phyloP scores from a whole-genome alignment of 345 rosid genomes.

The Eucalyptus decipiens region DNA sequence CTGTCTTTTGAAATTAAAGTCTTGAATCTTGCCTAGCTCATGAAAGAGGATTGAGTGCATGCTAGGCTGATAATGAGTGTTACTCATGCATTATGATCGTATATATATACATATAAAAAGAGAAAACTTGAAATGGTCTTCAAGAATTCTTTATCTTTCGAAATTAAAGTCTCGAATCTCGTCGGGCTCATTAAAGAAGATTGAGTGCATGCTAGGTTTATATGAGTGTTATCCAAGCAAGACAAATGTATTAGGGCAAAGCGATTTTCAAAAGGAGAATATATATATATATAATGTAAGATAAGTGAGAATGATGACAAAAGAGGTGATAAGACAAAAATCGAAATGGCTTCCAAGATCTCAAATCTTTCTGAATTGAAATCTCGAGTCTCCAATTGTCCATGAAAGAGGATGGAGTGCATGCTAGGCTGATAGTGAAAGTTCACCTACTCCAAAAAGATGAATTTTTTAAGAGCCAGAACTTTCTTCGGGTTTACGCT shows the following conservation, averaged over 20 bases:
- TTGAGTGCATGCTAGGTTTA: background rate
- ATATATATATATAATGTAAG: too few relatives aligned
- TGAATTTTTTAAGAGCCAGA: background rate
- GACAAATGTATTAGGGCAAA: too few relatives aligned
- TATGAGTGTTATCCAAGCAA: too few relatives aligned
- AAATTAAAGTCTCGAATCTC: too few relatives aligned
- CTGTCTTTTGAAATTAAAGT: too few relatives aligned
- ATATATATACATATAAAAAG: too few relatives aligned
- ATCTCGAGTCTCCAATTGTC: background rate
- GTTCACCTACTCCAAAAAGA: background rate
- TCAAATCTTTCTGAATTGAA: background rate
- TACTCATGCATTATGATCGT: background rate
- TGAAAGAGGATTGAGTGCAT: background rate
- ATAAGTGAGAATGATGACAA: background rate
- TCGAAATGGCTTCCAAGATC: background rate
- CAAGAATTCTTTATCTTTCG: too few relatives aligned
- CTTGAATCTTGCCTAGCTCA: background rate
- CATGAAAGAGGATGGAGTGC: background rate
- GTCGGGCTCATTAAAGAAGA: background rate
- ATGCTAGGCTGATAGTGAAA: background rate
- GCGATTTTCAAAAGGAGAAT: too few relatives aligned
- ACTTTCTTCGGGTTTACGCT: background rate
- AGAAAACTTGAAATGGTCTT: too few relatives aligned
- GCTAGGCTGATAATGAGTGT: background rate
- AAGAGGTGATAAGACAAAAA: too few relatives aligned